These are phyloP conservation scores for Trichocladium uniseriatum DNA, from an alignment of 495 filamentous ascomycete genomes.

Conservation along the genomic window DNA sequence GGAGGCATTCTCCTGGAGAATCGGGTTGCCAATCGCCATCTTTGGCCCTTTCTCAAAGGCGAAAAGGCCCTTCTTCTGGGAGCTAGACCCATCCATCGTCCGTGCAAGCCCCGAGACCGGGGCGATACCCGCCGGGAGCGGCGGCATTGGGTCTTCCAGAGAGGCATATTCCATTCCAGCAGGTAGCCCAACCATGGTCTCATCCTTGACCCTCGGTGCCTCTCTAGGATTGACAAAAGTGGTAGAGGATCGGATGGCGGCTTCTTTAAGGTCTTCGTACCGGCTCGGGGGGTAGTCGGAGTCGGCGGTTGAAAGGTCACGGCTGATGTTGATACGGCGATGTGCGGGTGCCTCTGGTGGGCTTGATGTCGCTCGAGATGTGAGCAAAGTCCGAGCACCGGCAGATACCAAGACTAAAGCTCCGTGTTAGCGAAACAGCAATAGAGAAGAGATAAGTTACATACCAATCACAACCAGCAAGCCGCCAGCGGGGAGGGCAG, in stretches of 20 bases:
- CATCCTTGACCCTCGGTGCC: slow-evolving; percentile 19
- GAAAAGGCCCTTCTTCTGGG: slow-evolving; percentile 28
- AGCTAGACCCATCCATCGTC: slow-evolving; percentile 13
- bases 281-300: slow-evolving; percentile 37
- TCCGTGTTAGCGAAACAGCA: slow-evolving; percentile 6
- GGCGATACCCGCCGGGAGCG: slow-evolving; percentile 8
- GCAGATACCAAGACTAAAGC: slow-evolving; percentile 20
- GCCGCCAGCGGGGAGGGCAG: slow-evolving; percentile 41
- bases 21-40: slow-evolving; percentile 41
- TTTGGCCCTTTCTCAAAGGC: slow-evolving; percentile 25
- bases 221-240: slow-evolving; percentile 29
- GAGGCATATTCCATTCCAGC: slow-evolving; percentile 15
- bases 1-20: slow-evolving; percentile 31
- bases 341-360: slow-evolving; percentile 26
- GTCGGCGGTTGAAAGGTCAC: slow-evolving; percentile 35
- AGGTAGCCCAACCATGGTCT: slow-evolving; percentile 10
- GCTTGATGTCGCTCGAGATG: slow-evolving; percentile 12
- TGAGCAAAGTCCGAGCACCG: slow-evolving; percentile 17
- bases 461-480: slow-evolving; percentile 41
- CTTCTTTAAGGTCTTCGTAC: slow-evolving; percentile 38
- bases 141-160: too few species aligned
- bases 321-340: slow-evolving; percentile 25
- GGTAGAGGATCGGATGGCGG: slow-evolving; percentile 29
- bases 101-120: not conserved
- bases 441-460: slow-evolving; percentile 1